Evolutionary conservation across 2,329 filamentous ascomycete genomes (phyloP).

Genomic region (Cadophora luteo-olivacea): DNA sequence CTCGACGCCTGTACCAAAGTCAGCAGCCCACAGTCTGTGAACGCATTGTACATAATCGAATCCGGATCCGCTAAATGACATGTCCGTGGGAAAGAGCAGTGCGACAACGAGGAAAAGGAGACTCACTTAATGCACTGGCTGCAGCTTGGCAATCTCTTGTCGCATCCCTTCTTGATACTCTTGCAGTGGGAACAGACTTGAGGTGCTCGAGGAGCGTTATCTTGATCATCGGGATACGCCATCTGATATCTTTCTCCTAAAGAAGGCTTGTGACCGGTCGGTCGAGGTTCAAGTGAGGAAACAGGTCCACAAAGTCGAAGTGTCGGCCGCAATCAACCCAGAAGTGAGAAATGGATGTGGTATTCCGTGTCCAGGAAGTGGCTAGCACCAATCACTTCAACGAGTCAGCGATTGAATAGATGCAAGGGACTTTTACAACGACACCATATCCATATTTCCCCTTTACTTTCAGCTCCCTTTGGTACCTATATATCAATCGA

Average conservation of each 20-base stretch:
- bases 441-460: neutral
- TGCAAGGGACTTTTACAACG: neutral
- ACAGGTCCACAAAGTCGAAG: constrained; percentile 1
- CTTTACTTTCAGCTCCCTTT: neutral
- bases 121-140: constrained; percentile 37
- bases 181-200: constrained; percentile 38
- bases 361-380: constrained; percentile 6
- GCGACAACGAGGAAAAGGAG: neutral
- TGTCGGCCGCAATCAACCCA: constrained; percentile 12
- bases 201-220: constrained; percentile 24
- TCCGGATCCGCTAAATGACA: neutral
- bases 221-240: constrained; percentile 21
- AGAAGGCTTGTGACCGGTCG: neutral
- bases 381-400: neutral
- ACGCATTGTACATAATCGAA: neutral
- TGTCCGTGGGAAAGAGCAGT: neutral
- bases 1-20: constrained; percentile 28
- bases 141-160: constrained; percentile 36
- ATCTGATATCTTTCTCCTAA: constrained; percentile 11
- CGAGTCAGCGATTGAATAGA: neutral
- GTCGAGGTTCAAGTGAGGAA: neutral
- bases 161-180: constrained; percentile 38
- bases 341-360: neutral
- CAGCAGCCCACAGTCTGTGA: constrained; percentile 2
- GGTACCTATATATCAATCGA: neutral